Percentiles rank a stretch among this genome's conserved stretches.
These are phyloP conservation scores for Aspergillus carlsbadensis DNA, from an alignment of 495 filamentous ascomycete genomes.

Conservation along the genomic window DNA sequence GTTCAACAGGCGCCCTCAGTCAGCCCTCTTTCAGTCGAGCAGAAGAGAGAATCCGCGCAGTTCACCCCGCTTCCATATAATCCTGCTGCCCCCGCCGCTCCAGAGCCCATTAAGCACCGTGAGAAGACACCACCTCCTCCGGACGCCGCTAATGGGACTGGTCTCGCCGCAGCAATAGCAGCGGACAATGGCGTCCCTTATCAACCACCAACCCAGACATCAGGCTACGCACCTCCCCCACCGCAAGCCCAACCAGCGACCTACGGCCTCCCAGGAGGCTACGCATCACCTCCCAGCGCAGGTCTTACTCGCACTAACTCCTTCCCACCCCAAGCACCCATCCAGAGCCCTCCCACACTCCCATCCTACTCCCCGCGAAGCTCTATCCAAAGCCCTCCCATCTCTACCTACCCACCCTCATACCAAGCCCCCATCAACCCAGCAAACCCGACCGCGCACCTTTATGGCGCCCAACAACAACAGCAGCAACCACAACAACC, in stretches of 20 bases:
- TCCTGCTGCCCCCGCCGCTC: conserved; percentile 81
- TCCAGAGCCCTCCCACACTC: conserved; percentile 27
- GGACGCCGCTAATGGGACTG: conserved; percentile 69
- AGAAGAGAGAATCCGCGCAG: conserved; percentile 42
- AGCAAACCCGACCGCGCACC: conserved; percentile 46
- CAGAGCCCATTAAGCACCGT: conserved; percentile 77
- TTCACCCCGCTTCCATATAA: conserved; percentile 85
- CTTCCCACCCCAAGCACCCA: conserved; percentile 24
- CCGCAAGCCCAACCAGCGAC: conserved; percentile 31
- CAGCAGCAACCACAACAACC: conserved; percentile 13
- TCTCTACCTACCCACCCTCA: background rate
- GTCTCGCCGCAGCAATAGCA: conserved; percentile 65
- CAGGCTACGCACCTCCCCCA: conserved; percentile 27
- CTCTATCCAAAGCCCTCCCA: conserved; percentile 15
- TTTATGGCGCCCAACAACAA: conserved; percentile 29
- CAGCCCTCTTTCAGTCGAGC: conserved; percentile 33
- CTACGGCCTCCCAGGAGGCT: conserved; percentile 24
- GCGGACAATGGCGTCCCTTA: conserved; percentile 56
- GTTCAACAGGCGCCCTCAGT: conserved; percentile 21
- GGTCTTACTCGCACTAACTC: conserved; percentile 28
- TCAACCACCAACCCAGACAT: conserved; percentile 31
- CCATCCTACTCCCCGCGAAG: conserved; percentile 37
- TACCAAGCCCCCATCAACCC: conserved; percentile 15
- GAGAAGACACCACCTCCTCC: conserved; percentile 87
- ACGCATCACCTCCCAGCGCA: conserved; percentile 39